A percentile compares a stretch with the other conserved stretches of the same genome.
Conservation (phyloP, 1,284 basidiomycete species). For the Malassezia psittaci region DNA sequence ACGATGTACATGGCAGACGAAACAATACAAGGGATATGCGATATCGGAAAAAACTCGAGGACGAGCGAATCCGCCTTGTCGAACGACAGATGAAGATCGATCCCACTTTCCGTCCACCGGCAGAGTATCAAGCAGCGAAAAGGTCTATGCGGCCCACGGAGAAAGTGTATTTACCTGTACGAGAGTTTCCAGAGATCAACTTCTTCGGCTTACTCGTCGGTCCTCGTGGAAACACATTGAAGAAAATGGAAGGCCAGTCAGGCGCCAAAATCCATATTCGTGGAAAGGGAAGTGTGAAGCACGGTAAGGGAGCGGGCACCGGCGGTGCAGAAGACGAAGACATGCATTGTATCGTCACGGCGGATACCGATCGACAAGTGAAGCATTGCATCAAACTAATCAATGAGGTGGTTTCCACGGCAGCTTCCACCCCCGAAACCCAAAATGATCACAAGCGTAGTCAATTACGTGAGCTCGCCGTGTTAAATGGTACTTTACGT, state of each 20-base stretch:
- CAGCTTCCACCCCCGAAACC: slow-evolving; percentile 94
- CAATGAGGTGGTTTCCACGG: slow-evolving; percentile 95
- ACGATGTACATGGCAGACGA: slow-evolving; percentile 88
- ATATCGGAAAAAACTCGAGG: slow-evolving; percentile 93
- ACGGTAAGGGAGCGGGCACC: slow-evolving; percentile 88
- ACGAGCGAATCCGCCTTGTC: slow-evolving; percentile 83
- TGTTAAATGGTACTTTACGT: slow-evolving; percentile 92
- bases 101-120: slow-evolving; percentile 89
- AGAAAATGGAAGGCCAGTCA: slow-evolving; percentile 96
- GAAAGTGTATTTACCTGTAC: slow-evolving; percentile 97
- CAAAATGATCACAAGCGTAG: slow-evolving; percentile 99
- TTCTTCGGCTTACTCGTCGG: slow-evolving; percentile 98
- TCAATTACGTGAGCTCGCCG: slow-evolving; percentile 92
- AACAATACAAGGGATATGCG: slow-evolving; percentile 97
- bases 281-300: slow-evolving; percentile 96
- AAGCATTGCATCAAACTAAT: slow-evolving; percentile 82
- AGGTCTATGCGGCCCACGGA: slow-evolving; percentile 68
- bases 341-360: slow-evolving; percentile 92
- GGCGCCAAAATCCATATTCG: slow-evolving; percentile 98
- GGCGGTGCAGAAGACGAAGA: slow-evolving; percentile 92
- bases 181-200: slow-evolving; percentile 99
- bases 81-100: slow-evolving; percentile 95
- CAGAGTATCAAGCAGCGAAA: slow-evolving; percentile 73
- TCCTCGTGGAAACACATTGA: slow-evolving; percentile 94
- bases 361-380: slow-evolving; percentile 84